phyloP scores from a whole-genome alignment of 2,329 filamentous ascomycete genomes.

The Pseudodiploospora longispora region DNA sequence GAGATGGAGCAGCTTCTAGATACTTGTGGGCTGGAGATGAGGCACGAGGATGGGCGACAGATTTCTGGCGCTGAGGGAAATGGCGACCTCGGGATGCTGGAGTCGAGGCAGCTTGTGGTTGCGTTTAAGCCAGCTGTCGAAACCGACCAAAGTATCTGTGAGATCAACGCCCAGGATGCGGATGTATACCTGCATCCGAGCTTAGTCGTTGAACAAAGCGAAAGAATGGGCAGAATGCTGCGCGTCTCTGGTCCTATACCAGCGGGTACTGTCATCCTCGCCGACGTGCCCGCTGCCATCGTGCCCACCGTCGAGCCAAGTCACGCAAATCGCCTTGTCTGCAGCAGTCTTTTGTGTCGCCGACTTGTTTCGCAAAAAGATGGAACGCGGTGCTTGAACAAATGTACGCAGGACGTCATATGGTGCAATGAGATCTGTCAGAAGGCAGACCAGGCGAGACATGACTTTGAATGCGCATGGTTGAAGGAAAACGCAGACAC shows the following conservation, averaged over 20 bases:
- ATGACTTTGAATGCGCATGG: conserved; percentile 20
- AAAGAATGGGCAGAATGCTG: conserved; percentile 14
- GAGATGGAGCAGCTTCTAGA: too few relatives aligned
- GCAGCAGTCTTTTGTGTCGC: conserved; percentile 20
- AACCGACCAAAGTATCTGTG: too few relatives aligned
- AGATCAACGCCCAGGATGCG: too few relatives aligned
- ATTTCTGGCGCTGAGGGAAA: too few relatives aligned
- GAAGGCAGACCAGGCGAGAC: conserved; percentile 12
- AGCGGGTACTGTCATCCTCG: conserved; percentile 18
- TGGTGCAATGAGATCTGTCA: conserved; percentile 19
- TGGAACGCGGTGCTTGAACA: conserved; percentile 11
- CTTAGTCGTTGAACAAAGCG: too few relatives aligned
- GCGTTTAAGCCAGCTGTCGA: too few relatives aligned
- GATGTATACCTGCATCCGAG: too few relatives aligned
- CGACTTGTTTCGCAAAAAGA: conserved; percentile 11
- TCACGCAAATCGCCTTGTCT: conserved; percentile 13
- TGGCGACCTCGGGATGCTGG: too few relatives aligned
- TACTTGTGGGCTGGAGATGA: too few relatives aligned
- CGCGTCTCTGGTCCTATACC: conserved; percentile 14
- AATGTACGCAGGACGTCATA: conserved; percentile 16
- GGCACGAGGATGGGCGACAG: too few relatives aligned
- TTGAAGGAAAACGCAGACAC: conserved; percentile 11
- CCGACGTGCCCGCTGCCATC: conserved; percentile 20
- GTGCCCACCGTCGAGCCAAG: conserved; percentile 15
- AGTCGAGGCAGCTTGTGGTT: too few relatives aligned